These are phyloP conservation scores for Plantago elongata DNA, from an alignment of 257 asterid genomes.

Conservation along the genomic window DNA sequence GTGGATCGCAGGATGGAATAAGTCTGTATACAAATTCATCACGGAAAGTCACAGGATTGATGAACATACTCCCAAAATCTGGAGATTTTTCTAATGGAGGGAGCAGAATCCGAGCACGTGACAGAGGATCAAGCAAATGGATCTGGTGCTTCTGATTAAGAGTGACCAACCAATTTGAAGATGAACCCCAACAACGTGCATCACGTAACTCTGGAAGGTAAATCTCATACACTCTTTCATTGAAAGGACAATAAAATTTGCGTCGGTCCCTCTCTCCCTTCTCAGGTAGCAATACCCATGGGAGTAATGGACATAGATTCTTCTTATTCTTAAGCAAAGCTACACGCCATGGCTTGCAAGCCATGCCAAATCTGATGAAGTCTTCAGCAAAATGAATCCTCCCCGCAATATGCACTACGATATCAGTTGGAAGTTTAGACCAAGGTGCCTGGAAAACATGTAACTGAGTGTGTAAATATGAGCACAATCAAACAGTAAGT, in stretches of 20 bases:
- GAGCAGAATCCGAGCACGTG: constrained; percentile 19
- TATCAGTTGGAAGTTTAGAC: too few relatives aligned
- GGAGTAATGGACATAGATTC: constrained; percentile 13
- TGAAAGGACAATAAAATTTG: constrained; percentile 20
- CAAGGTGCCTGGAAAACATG: too few relatives aligned
- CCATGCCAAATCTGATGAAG: constrained; percentile 16
- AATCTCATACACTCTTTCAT: constrained; percentile 14
- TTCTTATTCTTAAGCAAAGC: constrained; percentile 3
- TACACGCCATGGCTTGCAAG: constrained; percentile 28
- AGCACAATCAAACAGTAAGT: too few relatives aligned
- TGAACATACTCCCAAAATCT: constrained; percentile 20
- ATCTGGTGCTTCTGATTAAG: constrained; percentile 19
- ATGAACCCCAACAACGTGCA: constrained; percentile 32
- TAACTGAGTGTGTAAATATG: too few relatives aligned
- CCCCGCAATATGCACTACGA: constrained; percentile 24
- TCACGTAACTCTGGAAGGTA: constrained; percentile 18
- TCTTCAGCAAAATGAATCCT: constrained; percentile 21
- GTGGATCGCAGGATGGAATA: constrained; percentile 23
- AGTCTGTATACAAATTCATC: constrained; percentile 22
- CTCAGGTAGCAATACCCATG: constrained; percentile 29
- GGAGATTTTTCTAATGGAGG: constrained; percentile 23
- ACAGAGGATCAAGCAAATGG: constrained; percentile 22
- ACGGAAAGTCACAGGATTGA: constrained; percentile 20
- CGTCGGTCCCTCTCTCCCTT: constrained; percentile 1
- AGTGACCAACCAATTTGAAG: constrained; percentile 28